Percentiles rank a stretch among this genome's conserved stretches.
Evolutionary conservation across 495 filamentous ascomycete genomes (phyloP).

Genomic region (Alectoria sarmentosa): DNA sequence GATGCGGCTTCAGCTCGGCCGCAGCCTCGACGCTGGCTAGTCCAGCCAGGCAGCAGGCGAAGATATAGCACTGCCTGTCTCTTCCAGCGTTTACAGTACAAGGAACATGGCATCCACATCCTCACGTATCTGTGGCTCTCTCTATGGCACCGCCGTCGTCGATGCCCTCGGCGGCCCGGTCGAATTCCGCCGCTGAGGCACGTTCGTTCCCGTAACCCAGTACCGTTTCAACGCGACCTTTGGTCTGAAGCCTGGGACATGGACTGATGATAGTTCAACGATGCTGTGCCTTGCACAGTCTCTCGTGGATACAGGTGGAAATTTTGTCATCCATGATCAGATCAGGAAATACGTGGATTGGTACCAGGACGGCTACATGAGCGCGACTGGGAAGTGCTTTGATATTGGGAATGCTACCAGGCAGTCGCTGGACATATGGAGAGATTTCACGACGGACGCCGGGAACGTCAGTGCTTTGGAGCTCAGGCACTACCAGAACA

Average conservation of each 20-base stretch:
- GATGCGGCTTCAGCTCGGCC: background rate
- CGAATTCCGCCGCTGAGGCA: constrained; percentile 34
- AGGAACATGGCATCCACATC: background rate
- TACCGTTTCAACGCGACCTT: constrained; percentile 28
- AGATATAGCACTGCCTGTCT: background rate
- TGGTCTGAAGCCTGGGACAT: constrained; percentile 31
- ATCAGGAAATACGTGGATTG: constrained; percentile 36
- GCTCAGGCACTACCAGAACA: constrained; percentile 12
- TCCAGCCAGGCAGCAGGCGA: background rate
- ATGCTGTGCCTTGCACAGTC: constrained; percentile 41
- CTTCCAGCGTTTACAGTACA: background rate
- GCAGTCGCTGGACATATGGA: constrained; percentile 34
- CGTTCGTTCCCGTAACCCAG: constrained; percentile 35
- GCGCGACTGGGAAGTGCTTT: constrained; percentile 33
- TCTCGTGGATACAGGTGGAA: constrained; percentile 30
- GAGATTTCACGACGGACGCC: constrained; percentile 1
- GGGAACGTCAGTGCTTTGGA: constrained; percentile 16
- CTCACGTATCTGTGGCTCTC: constrained; percentile 34
- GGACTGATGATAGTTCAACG: constrained; percentile 45
- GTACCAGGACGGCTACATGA: constrained; percentile 35
- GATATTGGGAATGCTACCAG: constrained; percentile 38
- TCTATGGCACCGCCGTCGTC: constrained; percentile 40
- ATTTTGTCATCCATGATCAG: constrained; percentile 30
- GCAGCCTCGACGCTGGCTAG: background rate
- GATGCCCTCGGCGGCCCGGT: constrained; percentile 45